Conservation (phyloP, 2,329 filamentous ascomycete species). For the Atkinsonella hypoxylon region DNA sequence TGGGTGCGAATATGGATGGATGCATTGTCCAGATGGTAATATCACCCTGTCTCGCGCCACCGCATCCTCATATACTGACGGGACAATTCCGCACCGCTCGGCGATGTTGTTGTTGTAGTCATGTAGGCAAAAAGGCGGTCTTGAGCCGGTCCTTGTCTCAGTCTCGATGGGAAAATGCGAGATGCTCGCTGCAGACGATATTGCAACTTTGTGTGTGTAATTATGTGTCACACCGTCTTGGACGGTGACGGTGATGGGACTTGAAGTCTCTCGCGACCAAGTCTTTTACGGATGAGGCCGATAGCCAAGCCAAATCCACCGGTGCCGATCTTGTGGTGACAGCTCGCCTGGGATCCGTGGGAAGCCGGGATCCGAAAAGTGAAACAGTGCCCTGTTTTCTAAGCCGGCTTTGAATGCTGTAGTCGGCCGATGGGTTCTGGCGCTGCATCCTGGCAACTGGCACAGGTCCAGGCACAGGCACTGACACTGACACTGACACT, state of each 20-base stretch:
- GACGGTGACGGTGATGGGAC: too few relatives aligned
- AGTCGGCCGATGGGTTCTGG: too few relatives aligned
- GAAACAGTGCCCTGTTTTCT: neutral
- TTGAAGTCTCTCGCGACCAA: neutral
- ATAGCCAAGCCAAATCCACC: neutral
- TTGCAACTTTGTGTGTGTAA: too few relatives aligned
- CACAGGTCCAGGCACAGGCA: too few relatives aligned
- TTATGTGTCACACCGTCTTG: too few relatives aligned
- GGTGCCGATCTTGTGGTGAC: neutral
- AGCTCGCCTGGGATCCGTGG: neutral
- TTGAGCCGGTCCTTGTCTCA: neutral
- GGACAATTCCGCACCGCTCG: neutral
- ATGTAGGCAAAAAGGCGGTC: too few relatives aligned
- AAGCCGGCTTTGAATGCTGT: neutral
- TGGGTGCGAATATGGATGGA: too few relatives aligned
- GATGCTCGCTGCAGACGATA: neutral
- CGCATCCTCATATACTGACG: neutral
- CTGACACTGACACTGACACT: too few relatives aligned
- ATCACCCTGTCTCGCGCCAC: neutral
- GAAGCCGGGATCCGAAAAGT: neutral
- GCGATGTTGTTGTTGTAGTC: neutral
- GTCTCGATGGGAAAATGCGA: neutral
- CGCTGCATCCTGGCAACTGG: too few relatives aligned
- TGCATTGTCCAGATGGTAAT: neutral
- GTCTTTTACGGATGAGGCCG: neutral